Conservation (phyloP, 2,329 filamentous ascomycete species). For the Pezicula carpinea region DNA sequence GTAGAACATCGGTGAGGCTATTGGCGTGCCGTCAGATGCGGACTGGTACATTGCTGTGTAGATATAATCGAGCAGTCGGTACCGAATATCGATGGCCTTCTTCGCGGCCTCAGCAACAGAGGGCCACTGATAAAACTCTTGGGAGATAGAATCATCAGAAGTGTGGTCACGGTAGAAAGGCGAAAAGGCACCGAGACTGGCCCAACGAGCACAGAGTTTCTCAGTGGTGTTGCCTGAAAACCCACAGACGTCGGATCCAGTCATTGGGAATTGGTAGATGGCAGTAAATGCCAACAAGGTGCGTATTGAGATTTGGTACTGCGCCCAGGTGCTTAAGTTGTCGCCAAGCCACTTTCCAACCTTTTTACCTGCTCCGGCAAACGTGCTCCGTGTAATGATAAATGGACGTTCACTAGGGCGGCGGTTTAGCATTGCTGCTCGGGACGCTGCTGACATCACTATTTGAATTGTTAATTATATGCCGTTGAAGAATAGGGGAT, state of each 20-base stretch:
- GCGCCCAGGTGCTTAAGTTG: conserved; percentile 53
- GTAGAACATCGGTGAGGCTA: conserved; percentile 69
- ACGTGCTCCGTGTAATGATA: conserved; percentile 72
- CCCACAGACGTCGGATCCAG: conserved; percentile 72
- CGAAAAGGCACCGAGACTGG: conserved; percentile 65
- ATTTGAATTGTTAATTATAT: conserved; percentile 6
- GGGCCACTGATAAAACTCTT: conserved; percentile 71
- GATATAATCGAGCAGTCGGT: conserved; percentile 72
- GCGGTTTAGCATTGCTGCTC: conserved; percentile 60
- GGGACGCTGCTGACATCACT: conserved; percentile 66
- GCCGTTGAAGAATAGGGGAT: conserved; percentile 1
- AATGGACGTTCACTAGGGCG: conserved; percentile 61
- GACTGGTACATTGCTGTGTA: conserved; percentile 67
- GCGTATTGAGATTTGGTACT: conserved; percentile 55
- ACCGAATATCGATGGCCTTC: conserved; percentile 67
- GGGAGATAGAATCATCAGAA: conserved; percentile 41
- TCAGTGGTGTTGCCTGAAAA: conserved; percentile 65
- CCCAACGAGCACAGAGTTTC: conserved; percentile 71
- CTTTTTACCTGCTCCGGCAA: conserved; percentile 64
- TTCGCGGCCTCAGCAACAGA: conserved; percentile 58
- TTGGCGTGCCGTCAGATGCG: conserved; percentile 55
- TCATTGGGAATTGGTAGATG: conserved; percentile 65
- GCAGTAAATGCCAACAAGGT: conserved; percentile 57
- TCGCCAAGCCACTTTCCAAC: conserved; percentile 58
- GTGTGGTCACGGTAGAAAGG: conserved; percentile 76